A percentile compares a stretch with the other conserved stretches of the same genome.
Evolutionary conservation across 306 rosid species (phyloP).

Genomic region (Gastrolobium villosum): DNA sequence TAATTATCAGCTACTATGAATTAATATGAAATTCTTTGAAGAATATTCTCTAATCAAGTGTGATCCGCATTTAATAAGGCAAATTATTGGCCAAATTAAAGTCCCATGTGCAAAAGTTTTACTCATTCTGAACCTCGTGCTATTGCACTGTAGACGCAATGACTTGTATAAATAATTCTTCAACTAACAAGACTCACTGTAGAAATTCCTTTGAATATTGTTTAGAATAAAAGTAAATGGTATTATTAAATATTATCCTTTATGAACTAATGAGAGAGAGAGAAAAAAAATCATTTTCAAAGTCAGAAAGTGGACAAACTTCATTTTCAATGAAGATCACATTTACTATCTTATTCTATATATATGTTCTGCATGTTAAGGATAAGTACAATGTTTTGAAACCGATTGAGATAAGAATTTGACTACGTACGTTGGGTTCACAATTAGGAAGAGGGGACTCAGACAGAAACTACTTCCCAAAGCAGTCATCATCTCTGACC

Average conservation of each 20-base stretch:
- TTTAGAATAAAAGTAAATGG: neutral
- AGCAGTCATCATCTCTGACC: conserved; percentile 51
- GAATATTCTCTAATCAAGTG: conserved; percentile 48
- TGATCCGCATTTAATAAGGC: conserved; percentile 24
- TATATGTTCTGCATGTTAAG: neutral
- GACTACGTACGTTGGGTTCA: conserved; percentile 44
- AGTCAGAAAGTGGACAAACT: conserved; percentile 39
- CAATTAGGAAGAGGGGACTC: neutral
- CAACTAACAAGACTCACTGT: neutral
- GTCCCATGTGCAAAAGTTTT: conserved; percentile 37
- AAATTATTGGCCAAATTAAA: conserved; percentile 41
- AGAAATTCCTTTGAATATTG: neutral
- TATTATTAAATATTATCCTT: conserved; percentile 34
- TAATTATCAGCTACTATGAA: conserved; percentile 20
- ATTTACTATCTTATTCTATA: conserved; percentile 11
- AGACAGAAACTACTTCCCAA: conserved; percentile 25
- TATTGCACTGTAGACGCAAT: conserved; percentile 9
- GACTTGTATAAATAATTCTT: conserved; percentile 17
- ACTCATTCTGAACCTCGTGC: neutral
- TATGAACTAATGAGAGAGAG: neutral
- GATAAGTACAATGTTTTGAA: conserved; percentile 52
- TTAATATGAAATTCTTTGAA: neutral
- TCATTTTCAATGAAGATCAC: conserved; percentile 55
- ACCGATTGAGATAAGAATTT: conserved; percentile 44
- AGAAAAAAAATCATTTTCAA: conserved; percentile 30